Conservation (phyloP, 2,329 filamentous ascomycete genomes). For the Hypoxylon sp. region DNA sequence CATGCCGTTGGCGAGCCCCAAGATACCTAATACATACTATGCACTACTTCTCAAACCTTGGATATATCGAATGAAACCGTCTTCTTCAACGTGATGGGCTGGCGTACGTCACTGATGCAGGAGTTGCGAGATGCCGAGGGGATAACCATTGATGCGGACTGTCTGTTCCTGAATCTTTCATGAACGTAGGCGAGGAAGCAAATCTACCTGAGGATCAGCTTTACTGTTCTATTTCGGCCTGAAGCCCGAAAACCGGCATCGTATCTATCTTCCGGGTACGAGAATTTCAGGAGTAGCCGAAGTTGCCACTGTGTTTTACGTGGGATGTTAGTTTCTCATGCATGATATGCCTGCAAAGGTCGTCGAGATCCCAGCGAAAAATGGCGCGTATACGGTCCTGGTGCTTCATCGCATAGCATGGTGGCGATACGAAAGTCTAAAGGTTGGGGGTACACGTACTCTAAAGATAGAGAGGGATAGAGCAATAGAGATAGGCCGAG, state of each 20-base stretch:
- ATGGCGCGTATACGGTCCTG: slow-evolving; percentile 1
- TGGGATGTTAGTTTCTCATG: slow-evolving; percentile 7
- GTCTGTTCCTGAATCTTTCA: not conserved
- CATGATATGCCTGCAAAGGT: not conserved
- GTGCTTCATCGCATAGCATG: not conserved
- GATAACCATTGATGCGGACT: slow-evolving; percentile 2
- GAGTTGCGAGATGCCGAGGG: slow-evolving; percentile 6
- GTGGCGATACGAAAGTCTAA: slow-evolving; percentile 2
- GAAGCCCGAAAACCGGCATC: slow-evolving; percentile 16
- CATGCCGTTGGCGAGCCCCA: slow-evolving; percentile 1
- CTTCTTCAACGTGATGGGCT: slow-evolving; percentile 19
- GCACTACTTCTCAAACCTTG: slow-evolving; percentile 5
- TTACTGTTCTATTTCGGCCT: slow-evolving; percentile 11
- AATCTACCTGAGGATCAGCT: slow-evolving; percentile 8
- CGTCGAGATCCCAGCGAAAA: not conserved
- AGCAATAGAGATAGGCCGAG: slow-evolving; percentile 2
- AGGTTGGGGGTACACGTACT: not conserved
- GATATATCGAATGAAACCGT: slow-evolving; percentile 20
- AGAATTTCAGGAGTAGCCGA: slow-evolving; percentile 3
- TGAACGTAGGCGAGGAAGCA: not conserved
- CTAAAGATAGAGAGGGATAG: not conserved
- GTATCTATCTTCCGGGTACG: not conserved
- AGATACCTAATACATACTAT: slow-evolving; percentile 1
- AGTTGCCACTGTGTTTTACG: not conserved
- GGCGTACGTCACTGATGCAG: slow-evolving; percentile 14